phyloP scores from a whole-genome alignment of 2,329 filamentous ascomycete genomes.

The Exophiala sp. region DNA sequence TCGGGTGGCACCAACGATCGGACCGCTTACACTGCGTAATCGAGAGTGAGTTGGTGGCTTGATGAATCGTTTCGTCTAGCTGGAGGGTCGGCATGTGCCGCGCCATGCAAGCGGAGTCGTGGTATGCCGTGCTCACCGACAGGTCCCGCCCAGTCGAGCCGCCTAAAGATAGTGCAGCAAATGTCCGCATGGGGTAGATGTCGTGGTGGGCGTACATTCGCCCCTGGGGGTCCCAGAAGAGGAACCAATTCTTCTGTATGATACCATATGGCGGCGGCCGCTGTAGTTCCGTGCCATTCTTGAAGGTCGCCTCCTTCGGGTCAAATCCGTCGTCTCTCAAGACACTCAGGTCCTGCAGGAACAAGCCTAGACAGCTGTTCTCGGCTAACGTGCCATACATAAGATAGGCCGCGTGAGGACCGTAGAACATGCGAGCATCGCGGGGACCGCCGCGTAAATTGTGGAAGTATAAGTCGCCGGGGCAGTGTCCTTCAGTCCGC shows the following conservation, averaged over 20 bases:
- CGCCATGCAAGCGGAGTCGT: constrained; percentile 47
- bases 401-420: too few species aligned
- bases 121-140: constrained; percentile 33
- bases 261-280: constrained; percentile 44
- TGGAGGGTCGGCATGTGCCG: constrained; percentile 44
- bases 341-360: too few species aligned
- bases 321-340: constrained; percentile 44
- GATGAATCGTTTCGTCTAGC: constrained; percentile 50
- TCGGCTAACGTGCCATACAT: too few species aligned
- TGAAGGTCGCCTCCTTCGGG: constrained; percentile 50
- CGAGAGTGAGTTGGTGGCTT: constrained; percentile 57
- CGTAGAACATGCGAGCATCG: too few species aligned
- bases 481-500: too few species aligned
- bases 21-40: constrained; percentile 53
- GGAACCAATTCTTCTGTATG: constrained; percentile 61
- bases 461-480: too few species aligned
- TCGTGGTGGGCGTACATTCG: constrained; percentile 55
- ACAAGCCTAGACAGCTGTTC: too few species aligned
- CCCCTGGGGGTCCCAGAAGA: constrained; percentile 54
- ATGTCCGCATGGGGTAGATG: constrained; percentile 48
- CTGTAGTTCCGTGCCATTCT: constrained; percentile 44
- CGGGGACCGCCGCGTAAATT: too few species aligned
- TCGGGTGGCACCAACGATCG: constrained; percentile 44
- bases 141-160: constrained; percentile 50
- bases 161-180: constrained; percentile 44